Evolutionary conservation across 2,329 filamentous ascomycete species (phyloP).

Genomic region (Blastomyces silverae): DNA sequence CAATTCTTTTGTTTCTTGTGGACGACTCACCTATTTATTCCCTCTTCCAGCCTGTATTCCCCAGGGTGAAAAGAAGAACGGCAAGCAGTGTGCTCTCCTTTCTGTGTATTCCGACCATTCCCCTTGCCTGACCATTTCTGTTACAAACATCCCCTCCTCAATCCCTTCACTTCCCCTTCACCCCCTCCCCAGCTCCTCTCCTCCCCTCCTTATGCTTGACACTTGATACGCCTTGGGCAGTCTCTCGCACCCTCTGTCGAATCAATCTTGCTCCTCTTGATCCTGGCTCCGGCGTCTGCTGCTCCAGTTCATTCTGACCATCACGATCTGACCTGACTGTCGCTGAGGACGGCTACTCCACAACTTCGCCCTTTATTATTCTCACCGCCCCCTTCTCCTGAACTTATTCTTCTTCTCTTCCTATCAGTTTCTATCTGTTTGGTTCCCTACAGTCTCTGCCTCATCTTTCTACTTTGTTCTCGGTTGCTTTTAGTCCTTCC

Average conservation of each 20-base stretch:
- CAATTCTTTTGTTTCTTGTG: background rate
- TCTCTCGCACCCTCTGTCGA: conserved; percentile 8
- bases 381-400: conserved; percentile 8
- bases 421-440: background rate
- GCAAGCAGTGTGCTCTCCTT: conserved; percentile 1
- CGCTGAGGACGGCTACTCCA: conserved; percentile 15
- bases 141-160: conserved; percentile 8
- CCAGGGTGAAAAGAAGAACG: conserved; percentile 3
- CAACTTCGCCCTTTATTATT: conserved; percentile 3
- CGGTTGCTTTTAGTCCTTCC: conserved; percentile 8
- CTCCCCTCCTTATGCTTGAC: conserved; percentile 18
- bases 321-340: conserved; percentile 2
- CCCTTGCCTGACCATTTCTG: conserved; percentile 13
- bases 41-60: background rate
- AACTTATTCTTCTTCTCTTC: conserved; percentile 3
- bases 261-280: conserved; percentile 5
- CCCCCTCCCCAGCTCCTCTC: conserved; percentile 8
- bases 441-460: background rate
- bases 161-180: background rate
- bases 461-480: conserved; percentile 15
- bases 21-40: background rate
- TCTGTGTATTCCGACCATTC: background rate
- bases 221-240: background rate
- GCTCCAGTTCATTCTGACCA: background rate
- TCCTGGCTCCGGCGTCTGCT: conserved; percentile 16